Evolutionary conservation across 345 rosid species (phyloP).

Genomic region (Litchi chinensis): DNA sequence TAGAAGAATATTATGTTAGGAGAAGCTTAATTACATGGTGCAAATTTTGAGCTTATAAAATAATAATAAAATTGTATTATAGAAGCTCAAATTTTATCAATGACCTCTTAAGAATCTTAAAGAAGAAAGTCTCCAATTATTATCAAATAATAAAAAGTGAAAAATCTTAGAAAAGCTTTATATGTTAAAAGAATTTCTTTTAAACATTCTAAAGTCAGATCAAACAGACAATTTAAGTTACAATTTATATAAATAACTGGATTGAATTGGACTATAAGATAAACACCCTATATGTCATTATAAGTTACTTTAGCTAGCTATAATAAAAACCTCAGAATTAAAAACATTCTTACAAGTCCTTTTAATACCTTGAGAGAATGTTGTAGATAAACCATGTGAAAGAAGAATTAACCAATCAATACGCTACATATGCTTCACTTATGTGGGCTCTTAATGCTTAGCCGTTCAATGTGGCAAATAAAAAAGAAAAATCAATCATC

Average conservation of each 20-base stretch:
- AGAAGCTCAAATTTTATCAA: too few species aligned
- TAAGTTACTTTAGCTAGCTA: background rate
- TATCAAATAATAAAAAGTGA: too few species aligned
- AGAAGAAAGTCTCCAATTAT: too few species aligned
- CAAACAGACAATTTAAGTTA: background rate
- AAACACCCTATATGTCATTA: background rate
- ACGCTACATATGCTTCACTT: too few species aligned
- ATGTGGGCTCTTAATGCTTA: too few species aligned
- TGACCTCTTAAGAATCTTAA: too few species aligned
- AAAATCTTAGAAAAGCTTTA: too few species aligned
- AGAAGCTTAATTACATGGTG: too few species aligned
- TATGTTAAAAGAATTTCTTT: too few species aligned
- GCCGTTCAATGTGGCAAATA: constrained; percentile 8
- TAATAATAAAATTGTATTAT: too few species aligned
- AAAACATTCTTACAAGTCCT: background rate
- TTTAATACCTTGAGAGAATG: background rate
- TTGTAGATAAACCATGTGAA: background rate
- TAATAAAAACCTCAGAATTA: background rate
- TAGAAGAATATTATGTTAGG: too few species aligned
- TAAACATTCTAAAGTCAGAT: background rate
- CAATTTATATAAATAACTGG: background rate
- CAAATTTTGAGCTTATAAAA: too few species aligned
- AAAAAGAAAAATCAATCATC: constrained; percentile 12
- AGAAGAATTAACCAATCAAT: background rate
- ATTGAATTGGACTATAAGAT: background rate